phyloP scores from a whole-genome alignment of 345 rosid species.

The Melaleuca quinquenervia region DNA sequence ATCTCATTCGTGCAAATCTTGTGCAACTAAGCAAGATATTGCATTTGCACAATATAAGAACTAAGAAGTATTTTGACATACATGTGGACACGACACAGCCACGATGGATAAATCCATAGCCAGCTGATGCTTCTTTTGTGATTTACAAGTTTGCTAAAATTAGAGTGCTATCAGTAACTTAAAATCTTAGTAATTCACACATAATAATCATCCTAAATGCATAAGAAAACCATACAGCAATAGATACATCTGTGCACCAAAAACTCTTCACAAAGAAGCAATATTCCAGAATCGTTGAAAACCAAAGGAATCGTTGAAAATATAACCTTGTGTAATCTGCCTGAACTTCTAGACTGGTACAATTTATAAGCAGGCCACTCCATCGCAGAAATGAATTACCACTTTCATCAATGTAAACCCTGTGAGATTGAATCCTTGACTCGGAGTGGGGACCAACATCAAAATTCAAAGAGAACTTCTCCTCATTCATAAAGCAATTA shows the following conservation, averaged over 20 bases:
- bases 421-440: slow-evolving; percentile 22
- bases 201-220: background rate
- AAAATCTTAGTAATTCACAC: background rate
- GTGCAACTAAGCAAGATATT: background rate
- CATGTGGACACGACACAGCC: background rate
- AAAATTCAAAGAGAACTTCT: slow-evolving; percentile 56
- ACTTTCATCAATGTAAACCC: slow-evolving; percentile 36
- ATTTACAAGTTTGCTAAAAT: background rate
- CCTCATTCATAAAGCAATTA: slow-evolving; percentile 72
- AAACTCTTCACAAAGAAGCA: background rate
- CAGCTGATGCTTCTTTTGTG: background rate
- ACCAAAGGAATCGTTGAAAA: slow-evolving; percentile 1
- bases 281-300: background rate
- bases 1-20: background rate
- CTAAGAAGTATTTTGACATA: background rate
- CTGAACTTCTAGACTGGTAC: slow-evolving; percentile 61
- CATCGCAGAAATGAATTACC: slow-evolving; percentile 51
- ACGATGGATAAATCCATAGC: background rate
- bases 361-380: slow-evolving; percentile 80
- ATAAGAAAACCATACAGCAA: background rate
- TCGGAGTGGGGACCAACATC: slow-evolving; percentile 17
- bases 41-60: background rate
- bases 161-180: background rate
- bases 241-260: background rate
- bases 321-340: slow-evolving; percentile 72